A percentile compares a stretch with the other conserved stretches of the same genome.
phyloP scores from a whole-genome alignment of 495 filamentous ascomycete species.

The Penicillium subrubescens region DNA sequence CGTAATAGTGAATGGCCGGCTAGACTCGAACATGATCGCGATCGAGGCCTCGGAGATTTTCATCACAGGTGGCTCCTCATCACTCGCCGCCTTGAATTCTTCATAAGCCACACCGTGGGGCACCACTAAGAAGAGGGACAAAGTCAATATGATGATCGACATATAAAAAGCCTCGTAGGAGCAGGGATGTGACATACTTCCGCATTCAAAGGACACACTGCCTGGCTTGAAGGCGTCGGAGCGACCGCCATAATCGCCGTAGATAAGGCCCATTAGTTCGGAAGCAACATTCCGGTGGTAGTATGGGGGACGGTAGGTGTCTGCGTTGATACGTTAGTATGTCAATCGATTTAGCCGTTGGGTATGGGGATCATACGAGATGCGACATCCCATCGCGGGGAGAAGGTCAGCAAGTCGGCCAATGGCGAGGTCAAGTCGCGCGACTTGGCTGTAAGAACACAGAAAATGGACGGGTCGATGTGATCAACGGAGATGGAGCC shows the following conservation, averaged over 20 bases:
- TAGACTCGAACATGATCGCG: conserved; percentile 64
- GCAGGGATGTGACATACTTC: conserved; percentile 34
- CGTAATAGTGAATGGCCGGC: conserved; percentile 51
- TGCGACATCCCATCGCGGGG: conserved; percentile 52
- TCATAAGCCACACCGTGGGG: conserved; percentile 64
- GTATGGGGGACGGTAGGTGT: conserved; percentile 53
- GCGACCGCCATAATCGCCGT: conserved; percentile 56
- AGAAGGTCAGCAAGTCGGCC: conserved; percentile 54
- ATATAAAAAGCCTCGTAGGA: background rate
- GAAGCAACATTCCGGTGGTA: conserved; percentile 54
- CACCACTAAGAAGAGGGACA: conserved; percentile 34
- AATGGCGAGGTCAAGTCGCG: conserved; percentile 45
- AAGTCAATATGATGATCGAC: background rate
- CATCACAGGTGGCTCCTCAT: conserved; percentile 43
- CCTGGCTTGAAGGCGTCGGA: conserved; percentile 61
- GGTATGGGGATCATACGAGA: conserved; percentile 34
- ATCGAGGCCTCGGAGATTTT: conserved; percentile 52
- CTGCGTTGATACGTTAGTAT: conserved; percentile 19
- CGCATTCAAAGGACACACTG: conserved; percentile 59
- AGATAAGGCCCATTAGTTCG: conserved; percentile 56
- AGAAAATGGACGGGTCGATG: conserved; percentile 55
- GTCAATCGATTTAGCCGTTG: too few species aligned
- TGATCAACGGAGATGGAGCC: conserved; percentile 54
- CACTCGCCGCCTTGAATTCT: conserved; percentile 63
- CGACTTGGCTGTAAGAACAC: conserved; percentile 51